Evolutionary conservation across 805 yeast genomes (phyloP), one percentile per base, ranked within the genome.

Genomic region (Candida ipomoeae): DNA sequence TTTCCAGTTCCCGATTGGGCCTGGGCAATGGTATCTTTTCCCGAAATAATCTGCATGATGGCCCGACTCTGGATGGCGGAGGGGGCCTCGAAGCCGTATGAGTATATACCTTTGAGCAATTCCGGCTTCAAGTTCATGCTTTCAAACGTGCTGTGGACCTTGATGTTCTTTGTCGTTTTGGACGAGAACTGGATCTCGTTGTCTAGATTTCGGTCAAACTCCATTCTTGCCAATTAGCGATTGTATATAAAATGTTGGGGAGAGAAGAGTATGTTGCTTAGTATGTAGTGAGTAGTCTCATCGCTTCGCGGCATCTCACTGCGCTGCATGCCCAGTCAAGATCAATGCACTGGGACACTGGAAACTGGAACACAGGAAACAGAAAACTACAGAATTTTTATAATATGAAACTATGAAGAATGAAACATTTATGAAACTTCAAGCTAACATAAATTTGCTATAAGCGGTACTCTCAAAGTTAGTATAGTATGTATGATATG

Each of bases 1-100:
- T 94, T 94, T 74, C 99, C 99, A 45, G 99, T 94, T 73, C 99
- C 99, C 35, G 97, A 89, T 75, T 94, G 99, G 52, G 99, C 98
- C 76, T 94, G 99, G 54, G 99, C 99, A 56, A 94, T 83, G 48
- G 91, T 95, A 71, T 94, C 99, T 71, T 90, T 84, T 50, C 97
- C 97, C 65, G 84, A 85, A 62, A 90, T 86, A 70, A 94, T 91
- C 69, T 96, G 99, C 73, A 87, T 77, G 62, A 94, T 94, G 56
- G 98, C 99, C 71, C 99, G 84, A 67, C 90, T 91, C 77, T 94
- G 99, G 75, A 94, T 94, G 50, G 98, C 94, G 49, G 97, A 90
- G 58, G 99, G 99, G 48, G 83, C 82, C 75, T 92, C 98, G 71
- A 89, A 94, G 70, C 98, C 97, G 77, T 86, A 87, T 61, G 87